Evolutionary conservation across 2,329 filamentous ascomycete genomes (phyloP).

Genomic region (Trichoderma sp.): DNA sequence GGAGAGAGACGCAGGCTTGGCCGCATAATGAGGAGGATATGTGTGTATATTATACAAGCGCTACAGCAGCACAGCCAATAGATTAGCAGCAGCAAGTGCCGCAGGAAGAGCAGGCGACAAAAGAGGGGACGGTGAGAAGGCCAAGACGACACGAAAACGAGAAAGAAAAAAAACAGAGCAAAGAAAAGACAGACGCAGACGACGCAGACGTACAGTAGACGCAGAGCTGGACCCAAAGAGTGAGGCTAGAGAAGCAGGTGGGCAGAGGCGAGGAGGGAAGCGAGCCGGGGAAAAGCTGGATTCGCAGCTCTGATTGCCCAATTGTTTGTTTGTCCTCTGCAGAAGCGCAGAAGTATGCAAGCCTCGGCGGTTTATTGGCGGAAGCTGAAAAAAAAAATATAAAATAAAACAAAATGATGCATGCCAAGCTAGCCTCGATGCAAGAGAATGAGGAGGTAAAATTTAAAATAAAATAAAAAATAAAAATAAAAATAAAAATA

Average conservation of each 20-base stretch:
- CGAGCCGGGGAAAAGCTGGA: background rate
- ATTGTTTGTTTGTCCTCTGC: background rate
- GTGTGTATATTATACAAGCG: background rate
- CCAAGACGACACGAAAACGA: background rate
- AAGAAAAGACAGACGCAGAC: background rate
- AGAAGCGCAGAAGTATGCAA: background rate
- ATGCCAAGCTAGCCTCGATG: background rate
- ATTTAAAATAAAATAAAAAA: background rate
- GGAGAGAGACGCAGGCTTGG: background rate
- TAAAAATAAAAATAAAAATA: background rate
- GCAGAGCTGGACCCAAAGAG: background rate
- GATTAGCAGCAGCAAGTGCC: background rate
- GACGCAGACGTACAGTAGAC: no score
- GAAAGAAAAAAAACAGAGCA: background rate
- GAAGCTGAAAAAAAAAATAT: constrained; percentile 11
- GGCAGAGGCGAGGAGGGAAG: background rate
- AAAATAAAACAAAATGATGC: background rate
- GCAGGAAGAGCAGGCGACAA: background rate
- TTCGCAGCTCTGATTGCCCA: background rate
- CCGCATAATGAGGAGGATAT: background rate
- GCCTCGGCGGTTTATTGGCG: background rate
- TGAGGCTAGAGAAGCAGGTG: background rate
- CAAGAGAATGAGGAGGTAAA: background rate
- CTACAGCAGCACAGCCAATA: background rate
- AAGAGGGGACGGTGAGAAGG: background rate